Base-by-base conservation (phyloP, 192 early-diverging fungal species). In the Podochytrium sp. region DNA sequence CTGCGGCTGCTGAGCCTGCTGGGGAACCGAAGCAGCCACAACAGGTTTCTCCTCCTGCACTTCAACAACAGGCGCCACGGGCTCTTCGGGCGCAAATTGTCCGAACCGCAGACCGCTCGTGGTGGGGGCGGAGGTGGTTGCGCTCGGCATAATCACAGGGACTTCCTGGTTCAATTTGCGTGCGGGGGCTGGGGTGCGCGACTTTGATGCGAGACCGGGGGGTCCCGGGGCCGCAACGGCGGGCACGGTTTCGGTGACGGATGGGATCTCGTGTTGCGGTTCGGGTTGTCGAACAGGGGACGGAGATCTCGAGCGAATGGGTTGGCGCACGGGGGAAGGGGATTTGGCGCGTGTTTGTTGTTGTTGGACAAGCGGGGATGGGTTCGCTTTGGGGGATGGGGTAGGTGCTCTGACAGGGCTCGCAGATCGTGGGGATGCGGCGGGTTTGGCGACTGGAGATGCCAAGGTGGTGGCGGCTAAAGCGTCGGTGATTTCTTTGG, bases 141-240 rank as follows among this genome's bases (percentile, higher is more conserved):
- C n/a, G 43, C 80, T 78, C 14, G 94, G 93, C 90, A 97, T 94
- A 23, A 96, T 93, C 14, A 96, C 93, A 42, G 94, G 85, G 16
- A 90, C 90, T 77, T 95, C 92, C 76, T 97, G 96, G 62, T 92
- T 92, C 73, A 95, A 83, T 75, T 92, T 91, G 73, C 93, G 90
- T 25, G 86, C 50, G n/a, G 81, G 39, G 52, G 83, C 86, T 12
- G 77, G 61, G 65, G 83, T 76, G 33, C 66, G 47, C 12, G 64
- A 83, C 59, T 76, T 77, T 83, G 55, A 86, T 79, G 60, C 77
- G 10, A 81, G 59, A 4, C 73, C 79, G 29, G 81, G 77, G 39
- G 84, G 82, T 29, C 27, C 75, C 38, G 42, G 71, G 35, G 80
- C 78, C 47, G 76, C 74, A 29, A 27, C 41, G n/a, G 61, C 25